Percentiles rank a stretch among this genome's conserved stretches.
Evolutionary conservation across 768 basidiomycete genomes (phyloP).

Genomic region (Candolleomyces eurysporus): DNA sequence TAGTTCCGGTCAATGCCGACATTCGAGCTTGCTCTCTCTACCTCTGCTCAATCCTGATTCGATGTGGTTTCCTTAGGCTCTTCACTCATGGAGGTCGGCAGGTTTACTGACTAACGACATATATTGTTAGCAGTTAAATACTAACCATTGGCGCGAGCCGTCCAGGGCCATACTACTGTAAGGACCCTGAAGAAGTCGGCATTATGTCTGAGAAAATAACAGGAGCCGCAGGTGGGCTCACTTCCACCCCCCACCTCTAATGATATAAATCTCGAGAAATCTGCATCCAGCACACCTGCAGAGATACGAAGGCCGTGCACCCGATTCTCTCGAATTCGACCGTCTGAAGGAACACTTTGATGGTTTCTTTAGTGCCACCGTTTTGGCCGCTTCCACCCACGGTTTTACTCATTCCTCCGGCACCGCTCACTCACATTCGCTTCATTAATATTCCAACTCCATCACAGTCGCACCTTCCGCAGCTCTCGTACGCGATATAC

Average conservation of each 20-base stretch:
- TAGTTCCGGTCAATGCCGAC: too few species aligned
- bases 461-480: constrained; percentile 89
- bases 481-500: constrained; percentile 84
- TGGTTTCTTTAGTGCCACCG: constrained; percentile 84
- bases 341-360: constrained; percentile 96
- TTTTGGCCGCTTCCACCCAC: constrained; percentile 60
- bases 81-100: too few species aligned
- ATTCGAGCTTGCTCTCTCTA: too few species aligned
- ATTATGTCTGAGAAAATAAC: constrained; percentile 97
- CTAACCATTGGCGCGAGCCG: constrained; percentile 42
- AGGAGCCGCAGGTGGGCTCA: constrained; percentile 77
- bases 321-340: constrained; percentile 88
- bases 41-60: too few species aligned
- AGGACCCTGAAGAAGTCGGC: constrained; percentile 90
- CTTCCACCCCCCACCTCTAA: not conserved
- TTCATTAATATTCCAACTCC: constrained; percentile 76
- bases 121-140: too few species aligned
- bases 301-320: constrained; percentile 82
- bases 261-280: not conserved
- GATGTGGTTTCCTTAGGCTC: too few species aligned
- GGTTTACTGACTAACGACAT: too few species aligned
- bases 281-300: constrained; percentile 80
- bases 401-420: constrained; percentile 42
- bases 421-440: constrained; percentile 63
- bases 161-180: constrained; percentile 77